phyloP scores from a whole-genome alignment of 345 rosid species.

The Hibiscus mutabilis region DNA sequence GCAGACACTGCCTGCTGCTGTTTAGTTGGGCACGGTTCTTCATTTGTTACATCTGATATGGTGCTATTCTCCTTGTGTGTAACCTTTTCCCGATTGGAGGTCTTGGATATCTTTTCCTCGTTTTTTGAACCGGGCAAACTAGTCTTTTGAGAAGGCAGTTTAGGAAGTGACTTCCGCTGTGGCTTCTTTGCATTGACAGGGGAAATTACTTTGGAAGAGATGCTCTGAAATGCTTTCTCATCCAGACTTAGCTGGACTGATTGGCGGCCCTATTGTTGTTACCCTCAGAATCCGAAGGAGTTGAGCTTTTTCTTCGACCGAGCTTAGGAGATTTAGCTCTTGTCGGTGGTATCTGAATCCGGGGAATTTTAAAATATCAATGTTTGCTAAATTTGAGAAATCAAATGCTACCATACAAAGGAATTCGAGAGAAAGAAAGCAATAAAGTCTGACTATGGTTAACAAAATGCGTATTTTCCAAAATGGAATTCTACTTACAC shows the following conservation, averaged over 20 bases:
- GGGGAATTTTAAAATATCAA: conserved; percentile 6
- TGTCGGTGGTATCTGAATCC: conserved; percentile 78
- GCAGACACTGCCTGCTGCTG: background rate
- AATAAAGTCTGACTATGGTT: background rate
- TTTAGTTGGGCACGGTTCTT: background rate
- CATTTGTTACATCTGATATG: background rate
- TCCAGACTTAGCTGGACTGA: conserved; percentile 66
- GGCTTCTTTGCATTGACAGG: conserved; percentile 57
- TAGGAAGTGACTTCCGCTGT: conserved; percentile 71
- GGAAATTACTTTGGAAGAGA: conserved; percentile 39
- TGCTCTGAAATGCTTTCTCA: conserved; percentile 37
- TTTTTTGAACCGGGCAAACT: conserved; percentile 22
- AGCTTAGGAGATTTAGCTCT: conserved; percentile 98
- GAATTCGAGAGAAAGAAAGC: too few species aligned
- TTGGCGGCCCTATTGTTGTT: conserved; percentile 27
- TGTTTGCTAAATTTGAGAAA: background rate
- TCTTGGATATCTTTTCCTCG: conserved; percentile 18
- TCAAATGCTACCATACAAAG: background rate
- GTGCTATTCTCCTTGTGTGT: background rate
- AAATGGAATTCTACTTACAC: background rate
- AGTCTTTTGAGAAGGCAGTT: conserved; percentile 80
- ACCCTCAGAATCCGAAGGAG: conserved; percentile 43
- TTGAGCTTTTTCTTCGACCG: conserved; percentile 65
- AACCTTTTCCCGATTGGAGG: too few species aligned
- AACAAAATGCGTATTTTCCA: background rate